Percentiles rank a stretch among this genome's conserved stretches.
Evolutionary conservation across 176 grass and related monocot genomes (phyloP).

Genomic region (Calamus simplicifolius): DNA sequence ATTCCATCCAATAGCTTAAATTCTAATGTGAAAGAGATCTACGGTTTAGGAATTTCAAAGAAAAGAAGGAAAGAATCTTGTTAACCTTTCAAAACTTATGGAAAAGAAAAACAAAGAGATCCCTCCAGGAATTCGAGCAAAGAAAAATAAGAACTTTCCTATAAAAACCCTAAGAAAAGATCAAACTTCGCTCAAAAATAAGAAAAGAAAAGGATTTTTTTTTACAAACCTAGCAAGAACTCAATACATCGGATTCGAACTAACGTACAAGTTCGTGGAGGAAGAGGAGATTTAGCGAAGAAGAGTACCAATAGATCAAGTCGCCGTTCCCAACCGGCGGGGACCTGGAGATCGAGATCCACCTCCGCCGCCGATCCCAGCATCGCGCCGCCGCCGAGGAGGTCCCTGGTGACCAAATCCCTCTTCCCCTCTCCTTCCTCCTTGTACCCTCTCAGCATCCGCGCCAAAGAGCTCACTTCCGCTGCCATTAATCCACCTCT

Average conservation of each 20-base stretch:
- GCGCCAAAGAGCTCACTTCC: conserved; percentile 52
- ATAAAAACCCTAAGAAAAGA: too few relatives aligned
- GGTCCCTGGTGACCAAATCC: conserved; percentile 84
- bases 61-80: too few relatives aligned
- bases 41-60: too few relatives aligned
- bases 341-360: conserved; percentile 30
- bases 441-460: conserved; percentile 18
- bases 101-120: too few relatives aligned
- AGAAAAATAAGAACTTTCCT: too few relatives aligned
- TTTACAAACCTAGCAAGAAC: too few relatives aligned
- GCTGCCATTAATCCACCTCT: conserved; percentile 34
- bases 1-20: too few relatives aligned
- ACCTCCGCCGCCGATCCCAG: conserved; percentile 30
- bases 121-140: too few relatives aligned
- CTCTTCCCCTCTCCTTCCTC: conserved; percentile 26
- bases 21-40: too few relatives aligned
- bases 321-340: conserved; percentile 16
- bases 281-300: background rate
- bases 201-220: too few relatives aligned
- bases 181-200: too few relatives aligned
- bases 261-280: background rate
- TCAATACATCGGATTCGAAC: background rate
- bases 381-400: conserved; percentile 62
- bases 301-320: conserved; percentile 22
- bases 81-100: too few relatives aligned